These are phyloP conservation scores for Arabidopsis arenosa DNA, from an alignment of 345 rosid species.

Conservation along the genomic window DNA sequence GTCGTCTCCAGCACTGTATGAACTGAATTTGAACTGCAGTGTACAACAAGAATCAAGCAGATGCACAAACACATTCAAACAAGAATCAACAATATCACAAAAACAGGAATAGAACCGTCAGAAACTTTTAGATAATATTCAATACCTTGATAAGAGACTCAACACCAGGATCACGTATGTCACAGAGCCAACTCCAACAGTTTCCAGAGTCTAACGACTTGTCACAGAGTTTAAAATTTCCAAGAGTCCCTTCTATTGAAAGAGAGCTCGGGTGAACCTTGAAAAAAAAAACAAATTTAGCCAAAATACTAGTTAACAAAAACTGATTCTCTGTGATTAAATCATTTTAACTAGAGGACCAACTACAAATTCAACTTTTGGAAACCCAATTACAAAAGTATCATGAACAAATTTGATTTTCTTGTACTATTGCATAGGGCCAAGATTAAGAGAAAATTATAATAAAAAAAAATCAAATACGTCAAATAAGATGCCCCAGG, in stretches of 20 bases:
- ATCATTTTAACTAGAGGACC: conserved; percentile 22
- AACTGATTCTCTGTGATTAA: conserved; percentile 20
- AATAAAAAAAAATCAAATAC: conserved; percentile 9
- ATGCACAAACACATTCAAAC: conserved; percentile 27
- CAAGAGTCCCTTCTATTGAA: conserved; percentile 89
- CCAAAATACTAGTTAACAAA: conserved; percentile 30
- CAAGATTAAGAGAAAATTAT: conserved; percentile 8
- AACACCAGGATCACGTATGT: conserved; percentile 92
- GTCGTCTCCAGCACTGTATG: conserved; percentile 90
- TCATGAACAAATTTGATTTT: conserved; percentile 26
- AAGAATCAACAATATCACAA: conserved; percentile 27
- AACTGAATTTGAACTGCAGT: conserved; percentile 84
- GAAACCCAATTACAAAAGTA: conserved; percentile 11
- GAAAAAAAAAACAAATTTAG: conserved; percentile 39
- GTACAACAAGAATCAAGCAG: conserved; percentile 40
- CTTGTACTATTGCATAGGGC: neutral
- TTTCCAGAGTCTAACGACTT: conserved; percentile 79
- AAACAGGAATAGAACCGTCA: conserved; percentile 16
- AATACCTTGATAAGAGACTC: conserved; percentile 94
- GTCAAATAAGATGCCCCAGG: conserved; percentile 25
- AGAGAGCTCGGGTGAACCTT: conserved; percentile 93
- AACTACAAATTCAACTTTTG: conserved; percentile 20
- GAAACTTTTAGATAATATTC: neutral
- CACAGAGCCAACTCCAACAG: conserved; percentile 96
- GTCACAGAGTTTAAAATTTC: conserved; percentile 94